Evolutionary conservation across 2,329 filamentous ascomycete genomes (phyloP).

Genomic region (Gnomoniopsis smithogilvyi): DNA sequence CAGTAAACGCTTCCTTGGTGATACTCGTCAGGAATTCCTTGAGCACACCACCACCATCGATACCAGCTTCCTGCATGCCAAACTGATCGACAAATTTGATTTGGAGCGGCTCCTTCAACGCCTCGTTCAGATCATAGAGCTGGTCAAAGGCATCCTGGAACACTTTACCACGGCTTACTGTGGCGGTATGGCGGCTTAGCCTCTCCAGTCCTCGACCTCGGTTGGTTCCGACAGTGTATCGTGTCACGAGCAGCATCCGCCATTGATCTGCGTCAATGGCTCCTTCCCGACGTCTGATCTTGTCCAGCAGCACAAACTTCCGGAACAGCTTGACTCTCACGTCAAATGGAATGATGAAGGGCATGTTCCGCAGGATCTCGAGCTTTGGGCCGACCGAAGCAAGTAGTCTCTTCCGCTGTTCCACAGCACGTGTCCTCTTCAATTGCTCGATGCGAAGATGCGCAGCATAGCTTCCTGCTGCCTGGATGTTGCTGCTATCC

Average conservation of each 20-base stretch:
- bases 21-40: slow-evolving; percentile 94
- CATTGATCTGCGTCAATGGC: slow-evolving; percentile 70
- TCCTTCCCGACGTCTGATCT: slow-evolving; percentile 66
- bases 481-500: slow-evolving; percentile 46
- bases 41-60: slow-evolving; percentile 94
- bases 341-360: slow-evolving; percentile 92
- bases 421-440: slow-evolving; percentile 61
- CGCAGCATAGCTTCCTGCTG: slow-evolving; percentile 26
- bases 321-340: slow-evolving; percentile 90
- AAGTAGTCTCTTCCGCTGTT: slow-evolving; percentile 66
- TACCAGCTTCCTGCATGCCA: slow-evolving; percentile 81
- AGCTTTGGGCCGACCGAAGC: slow-evolving; percentile 81
- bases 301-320: slow-evolving; percentile 85
- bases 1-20: slow-evolving; percentile 77
- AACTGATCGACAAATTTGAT: slow-evolving; percentile 96
- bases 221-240: slow-evolving; percentile 29
- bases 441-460: slow-evolving; percentile 46
- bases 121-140: slow-evolving; percentile 78
- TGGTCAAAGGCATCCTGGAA: slow-evolving; percentile 84
- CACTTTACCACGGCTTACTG: slow-evolving; percentile 72
- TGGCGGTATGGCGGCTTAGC: slow-evolving; percentile 66
- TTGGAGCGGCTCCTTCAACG: slow-evolving; percentile 90
- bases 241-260: slow-evolving; percentile 56
- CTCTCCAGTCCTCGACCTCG: slow-evolving; percentile 30
- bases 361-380: slow-evolving; percentile 92